These are phyloP conservation scores for Heterobasidion annosum DNA, from an alignment of 1,284 basidiomycete genomes.

Conservation along the genomic window DNA sequence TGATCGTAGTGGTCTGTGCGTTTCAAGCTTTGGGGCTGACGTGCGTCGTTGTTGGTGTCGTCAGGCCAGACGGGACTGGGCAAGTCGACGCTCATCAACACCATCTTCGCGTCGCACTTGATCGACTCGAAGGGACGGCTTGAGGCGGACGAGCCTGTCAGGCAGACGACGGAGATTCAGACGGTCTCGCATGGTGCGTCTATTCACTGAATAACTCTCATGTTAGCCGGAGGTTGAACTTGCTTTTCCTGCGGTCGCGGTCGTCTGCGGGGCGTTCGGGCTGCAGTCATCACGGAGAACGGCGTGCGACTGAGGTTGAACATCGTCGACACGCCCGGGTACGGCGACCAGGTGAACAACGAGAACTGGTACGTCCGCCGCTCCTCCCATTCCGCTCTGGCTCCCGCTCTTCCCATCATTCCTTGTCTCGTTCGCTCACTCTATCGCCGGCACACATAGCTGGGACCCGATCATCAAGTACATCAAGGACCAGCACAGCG, in stretches of 20 bases:
- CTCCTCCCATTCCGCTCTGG: not conserved
- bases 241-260: no score
- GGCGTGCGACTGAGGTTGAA: conserved; percentile 92
- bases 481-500: conserved; percentile 98
- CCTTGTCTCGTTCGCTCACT: not conserved
- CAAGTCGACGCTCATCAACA: conserved; percentile 98
- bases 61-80: conserved; percentile 94
- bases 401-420: not conserved
- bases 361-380: conserved; percentile 77
- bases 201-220: not conserved
- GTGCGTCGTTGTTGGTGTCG: not conserved
- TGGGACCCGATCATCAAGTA: conserved; percentile 99
- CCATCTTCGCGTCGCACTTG: conserved; percentile 96
- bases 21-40: not conserved
- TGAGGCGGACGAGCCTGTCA: conserved; percentile 78
- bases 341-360: conserved; percentile 98
- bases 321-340: conserved; percentile 98
- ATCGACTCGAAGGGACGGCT: conserved; percentile 96
- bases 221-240: no score
- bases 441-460: conserved; percentile 29
- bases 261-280: no score
- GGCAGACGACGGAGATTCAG: conserved; percentile 96
- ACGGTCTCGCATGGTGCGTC: conserved; percentile 85
- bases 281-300: conserved; percentile 88
- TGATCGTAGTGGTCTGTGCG: not conserved